A percentile compares a stretch with the other conserved stretches of the same genome.
Evolutionary conservation across 768 basidiomycete genomes (phyloP).

Genomic region (Solioccasus polychromus): DNA sequence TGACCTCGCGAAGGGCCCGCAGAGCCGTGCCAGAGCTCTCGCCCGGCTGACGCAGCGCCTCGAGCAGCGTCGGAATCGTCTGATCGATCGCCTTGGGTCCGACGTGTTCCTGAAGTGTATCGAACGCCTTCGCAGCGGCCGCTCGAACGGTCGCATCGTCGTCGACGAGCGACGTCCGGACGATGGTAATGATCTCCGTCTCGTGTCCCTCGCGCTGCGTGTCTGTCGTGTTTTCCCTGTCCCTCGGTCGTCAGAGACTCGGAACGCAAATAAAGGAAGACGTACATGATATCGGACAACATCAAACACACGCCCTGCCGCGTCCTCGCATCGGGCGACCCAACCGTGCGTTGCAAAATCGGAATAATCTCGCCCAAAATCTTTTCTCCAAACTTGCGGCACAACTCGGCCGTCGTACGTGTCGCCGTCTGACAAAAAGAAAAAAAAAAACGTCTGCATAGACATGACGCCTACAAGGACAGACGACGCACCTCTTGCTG

Average conservation of each 20-base stretch:
- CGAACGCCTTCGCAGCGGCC: conserved; percentile 88
- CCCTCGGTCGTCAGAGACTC: conserved; percentile 4
- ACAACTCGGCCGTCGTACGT: conserved; percentile 83
- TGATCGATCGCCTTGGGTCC: conserved; percentile 92
- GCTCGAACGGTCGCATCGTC: conserved; percentile 80
- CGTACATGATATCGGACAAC: conserved; percentile 86
- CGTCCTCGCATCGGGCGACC: conserved; percentile 60
- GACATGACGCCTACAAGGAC: not conserved
- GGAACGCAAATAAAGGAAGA: conserved; percentile 1
- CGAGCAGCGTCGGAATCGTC: conserved; percentile 92
- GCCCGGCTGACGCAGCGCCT: conserved; percentile 90
- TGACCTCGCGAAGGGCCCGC: conserved; percentile 90
- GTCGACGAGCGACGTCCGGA: conserved; percentile 84
- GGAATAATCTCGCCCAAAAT: conserved; percentile 81
- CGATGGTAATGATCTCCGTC: conserved; percentile 81
- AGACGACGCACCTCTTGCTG: conserved; percentile 73
- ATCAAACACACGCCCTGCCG: conserved; percentile 84
- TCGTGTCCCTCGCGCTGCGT: conserved; percentile 84
- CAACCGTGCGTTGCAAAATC: conserved; percentile 66
- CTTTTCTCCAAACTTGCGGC: conserved; percentile 93
- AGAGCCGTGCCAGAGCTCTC: conserved; percentile 94
- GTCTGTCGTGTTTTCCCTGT: conserved; percentile 80
- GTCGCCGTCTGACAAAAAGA: conserved; percentile 58
- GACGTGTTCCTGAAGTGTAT: conserved; percentile 87
- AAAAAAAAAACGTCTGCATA: not conserved